Evolutionary conservation across 352 stramenopile species (phyloP), one percentile per base, ranked within the genome.

Genomic region (Phytopythium cucurbitacearum): DNA sequence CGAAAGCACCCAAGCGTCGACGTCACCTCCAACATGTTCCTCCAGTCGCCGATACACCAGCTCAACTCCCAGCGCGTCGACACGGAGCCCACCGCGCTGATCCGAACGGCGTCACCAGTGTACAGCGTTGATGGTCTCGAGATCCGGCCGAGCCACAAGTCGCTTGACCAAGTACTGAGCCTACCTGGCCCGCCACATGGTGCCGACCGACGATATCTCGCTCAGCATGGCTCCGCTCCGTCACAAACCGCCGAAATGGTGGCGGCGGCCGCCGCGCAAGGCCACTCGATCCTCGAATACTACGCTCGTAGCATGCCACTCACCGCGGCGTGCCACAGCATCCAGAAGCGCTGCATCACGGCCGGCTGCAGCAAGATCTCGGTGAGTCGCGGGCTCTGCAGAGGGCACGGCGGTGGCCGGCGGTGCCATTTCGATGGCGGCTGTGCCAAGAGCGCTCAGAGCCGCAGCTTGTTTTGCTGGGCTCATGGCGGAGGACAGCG

Each of bases 391-490:
- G 76, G 80, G 4, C 64, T 85, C 6, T 91, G 80, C 49, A 73
- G 80, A 28, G 73, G 75, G 7, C 80, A 91, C 43, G 80, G 80
- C 15, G 78, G 80, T 7, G 80, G 80, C 0, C 77, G 79, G 36
- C 76, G 80, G 9, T 91, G 80, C 56, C 71, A 87, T 49, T 74
- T 81, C 45, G 35, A 48, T 7, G 54, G 62, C 4, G 65, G 60
- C 3, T 91, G 78, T 50, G 71, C 73, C 6, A 89, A 88, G 63
- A 86, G 78, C 49, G 78, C 80, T 7, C 75, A 87, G 59, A 87
- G 76, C 48, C 69, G 73, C 5, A 85, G 76, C 55, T 73, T 73
- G 51, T 88, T 82, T 46, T 91, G 78, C 61, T 85, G 73, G 69
- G 72, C 73, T 0, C 80, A 91, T 34, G 80, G 80, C 15, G 80